Evolutionary conservation across 2,329 filamentous ascomycete species (phyloP).

Genomic region (Fusarium abutilonis): DNA sequence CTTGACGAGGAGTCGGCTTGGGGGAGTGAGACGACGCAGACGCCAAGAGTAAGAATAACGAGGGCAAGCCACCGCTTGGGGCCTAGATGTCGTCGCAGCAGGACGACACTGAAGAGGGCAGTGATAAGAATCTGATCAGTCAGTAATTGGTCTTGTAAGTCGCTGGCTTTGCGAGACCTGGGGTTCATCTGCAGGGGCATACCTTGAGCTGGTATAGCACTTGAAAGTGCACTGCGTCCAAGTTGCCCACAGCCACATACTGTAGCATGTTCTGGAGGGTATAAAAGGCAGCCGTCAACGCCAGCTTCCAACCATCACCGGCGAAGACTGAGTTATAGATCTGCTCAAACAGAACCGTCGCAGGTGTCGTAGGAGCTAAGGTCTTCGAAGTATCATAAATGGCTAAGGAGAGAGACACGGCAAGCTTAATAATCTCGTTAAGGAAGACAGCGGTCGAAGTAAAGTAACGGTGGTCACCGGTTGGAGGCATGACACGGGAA

Average conservation of each 20-base stretch:
- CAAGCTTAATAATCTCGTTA: slow-evolving; percentile 90
- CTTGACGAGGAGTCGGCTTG: slow-evolving; percentile 64
- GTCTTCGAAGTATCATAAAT: slow-evolving; percentile 86
- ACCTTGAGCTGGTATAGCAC: slow-evolving; percentile 92
- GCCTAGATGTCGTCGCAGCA: slow-evolving; percentile 77
- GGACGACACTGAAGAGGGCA: slow-evolving; percentile 82
- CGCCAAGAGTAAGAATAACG: slow-evolving; percentile 80
- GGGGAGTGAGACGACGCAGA: slow-evolving; percentile 86
- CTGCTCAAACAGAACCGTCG: slow-evolving; percentile 81
- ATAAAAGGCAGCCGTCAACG: slow-evolving; percentile 87
- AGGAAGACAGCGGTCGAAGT: slow-evolving; percentile 94
- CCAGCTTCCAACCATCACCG: slow-evolving; percentile 93
- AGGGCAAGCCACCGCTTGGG: slow-evolving; percentile 82
- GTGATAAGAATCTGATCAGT: slow-evolving; percentile 77
- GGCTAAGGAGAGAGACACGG: slow-evolving; percentile 85
- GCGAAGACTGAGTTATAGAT: slow-evolving; percentile 85
- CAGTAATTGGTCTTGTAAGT: slow-evolving; percentile 1
- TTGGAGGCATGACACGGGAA: slow-evolving; percentile 89
- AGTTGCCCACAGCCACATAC: slow-evolving; percentile 88
- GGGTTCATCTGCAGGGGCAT: slow-evolving; percentile 19
- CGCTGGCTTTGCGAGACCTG: background rate
- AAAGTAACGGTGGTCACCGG: slow-evolving; percentile 86
- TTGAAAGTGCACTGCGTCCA: slow-evolving; percentile 93
- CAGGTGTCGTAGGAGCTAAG: slow-evolving; percentile 80
- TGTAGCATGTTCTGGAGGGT: slow-evolving; percentile 94